phyloP scores from a whole-genome alignment of 1,139 yeast genomes.

The Kluyveromyces sp. region DNA sequence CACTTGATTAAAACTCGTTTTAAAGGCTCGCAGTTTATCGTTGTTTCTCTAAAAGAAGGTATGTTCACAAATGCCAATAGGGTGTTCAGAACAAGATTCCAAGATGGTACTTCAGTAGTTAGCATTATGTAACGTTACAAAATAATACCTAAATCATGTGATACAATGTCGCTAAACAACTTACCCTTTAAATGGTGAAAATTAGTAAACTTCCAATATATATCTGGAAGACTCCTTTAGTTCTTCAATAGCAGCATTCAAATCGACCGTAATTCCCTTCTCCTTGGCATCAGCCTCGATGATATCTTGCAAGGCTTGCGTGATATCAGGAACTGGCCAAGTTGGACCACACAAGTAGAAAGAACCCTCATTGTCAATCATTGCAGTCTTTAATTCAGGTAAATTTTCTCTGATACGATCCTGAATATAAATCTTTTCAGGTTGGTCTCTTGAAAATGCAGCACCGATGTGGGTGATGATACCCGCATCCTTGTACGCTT shows the following conservation, averaged over 20 bases:
- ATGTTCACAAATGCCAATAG: slow-evolving; percentile 97
- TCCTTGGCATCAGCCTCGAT: slow-evolving; percentile 61
- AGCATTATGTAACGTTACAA: slow-evolving; percentile 38
- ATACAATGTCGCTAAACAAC: neutral
- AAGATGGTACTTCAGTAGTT: slow-evolving; percentile 94
- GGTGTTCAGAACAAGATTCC: slow-evolving; percentile 87
- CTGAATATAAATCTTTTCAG: slow-evolving; percentile 89
- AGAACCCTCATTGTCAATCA: slow-evolving; percentile 71
- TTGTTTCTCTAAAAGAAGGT: slow-evolving; percentile 94
- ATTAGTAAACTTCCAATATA: slow-evolving; percentile 80
- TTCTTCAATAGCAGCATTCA: slow-evolving; percentile 77
- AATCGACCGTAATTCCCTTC: slow-evolving; percentile 62
- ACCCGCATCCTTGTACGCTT: slow-evolving; percentile 90
- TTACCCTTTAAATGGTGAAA: neutral
- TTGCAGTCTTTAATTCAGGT: slow-evolving; percentile 67
- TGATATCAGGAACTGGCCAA: slow-evolving; percentile 98
- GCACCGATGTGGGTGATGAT: slow-evolving; percentile 93
- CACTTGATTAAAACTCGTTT: slow-evolving; percentile 91
- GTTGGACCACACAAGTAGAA: slow-evolving; percentile 98
- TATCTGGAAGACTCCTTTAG: slow-evolving; percentile 91
- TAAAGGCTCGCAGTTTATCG: slow-evolving; percentile 92
- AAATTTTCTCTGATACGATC: slow-evolving; percentile 81
- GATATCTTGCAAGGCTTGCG: slow-evolving; percentile 82
- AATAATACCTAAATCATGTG: neutral
- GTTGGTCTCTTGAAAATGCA: slow-evolving; percentile 97